Percentiles rank a stretch among this genome's conserved stretches.
Evolutionary conservation across 2,329 filamentous ascomycete species (phyloP).

Genomic region (Esteya vermicola): DNA sequence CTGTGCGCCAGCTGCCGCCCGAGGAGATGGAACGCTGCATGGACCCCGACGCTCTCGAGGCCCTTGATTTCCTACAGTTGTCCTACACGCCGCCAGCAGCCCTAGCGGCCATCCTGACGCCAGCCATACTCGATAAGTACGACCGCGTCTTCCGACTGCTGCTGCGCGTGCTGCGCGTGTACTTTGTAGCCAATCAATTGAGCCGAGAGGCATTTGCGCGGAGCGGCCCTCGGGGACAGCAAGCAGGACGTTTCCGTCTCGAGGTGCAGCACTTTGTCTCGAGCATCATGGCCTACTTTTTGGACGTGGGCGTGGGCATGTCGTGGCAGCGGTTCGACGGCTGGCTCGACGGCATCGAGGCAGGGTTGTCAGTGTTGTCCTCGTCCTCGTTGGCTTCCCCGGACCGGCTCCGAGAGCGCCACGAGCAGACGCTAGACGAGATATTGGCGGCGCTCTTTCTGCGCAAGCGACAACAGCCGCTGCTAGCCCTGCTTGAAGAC

Average conservation of each 20-base stretch:
- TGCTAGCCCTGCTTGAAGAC: constrained; percentile 59
- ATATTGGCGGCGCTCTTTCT: constrained; percentile 63
- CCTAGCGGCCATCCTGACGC: constrained; percentile 60
- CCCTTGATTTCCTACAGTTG: constrained; percentile 82
- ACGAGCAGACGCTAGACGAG: constrained; percentile 59
- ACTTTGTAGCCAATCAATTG: constrained; percentile 57
- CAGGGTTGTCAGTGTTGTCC: constrained; percentile 42
- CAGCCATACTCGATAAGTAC: constrained; percentile 58
- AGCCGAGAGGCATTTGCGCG: constrained; percentile 32
- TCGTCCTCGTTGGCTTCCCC: too few species aligned
- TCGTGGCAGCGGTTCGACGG: constrained; percentile 60
- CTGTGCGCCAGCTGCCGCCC: constrained; percentile 64
- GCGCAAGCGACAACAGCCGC: constrained; percentile 58
- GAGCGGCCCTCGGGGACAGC: constrained; percentile 13
- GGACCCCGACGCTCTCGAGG: constrained; percentile 69
- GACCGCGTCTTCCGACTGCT: constrained; percentile 73
- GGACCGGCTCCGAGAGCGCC: constrained; percentile 51
- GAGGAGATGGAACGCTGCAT: constrained; percentile 74
- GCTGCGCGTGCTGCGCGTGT: constrained; percentile 62
- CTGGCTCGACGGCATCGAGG: constrained; percentile 50
- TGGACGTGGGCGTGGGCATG: constrained; percentile 59
- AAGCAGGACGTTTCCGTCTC: constrained; percentile 44
- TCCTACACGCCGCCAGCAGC: constrained; percentile 67
- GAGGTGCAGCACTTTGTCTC: constrained; percentile 72
- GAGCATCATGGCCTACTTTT: constrained; percentile 60